Evolutionary conservation across 83 land plant genomes (phyloP).

Genomic region (Diphasiastrum complanatum): DNA sequence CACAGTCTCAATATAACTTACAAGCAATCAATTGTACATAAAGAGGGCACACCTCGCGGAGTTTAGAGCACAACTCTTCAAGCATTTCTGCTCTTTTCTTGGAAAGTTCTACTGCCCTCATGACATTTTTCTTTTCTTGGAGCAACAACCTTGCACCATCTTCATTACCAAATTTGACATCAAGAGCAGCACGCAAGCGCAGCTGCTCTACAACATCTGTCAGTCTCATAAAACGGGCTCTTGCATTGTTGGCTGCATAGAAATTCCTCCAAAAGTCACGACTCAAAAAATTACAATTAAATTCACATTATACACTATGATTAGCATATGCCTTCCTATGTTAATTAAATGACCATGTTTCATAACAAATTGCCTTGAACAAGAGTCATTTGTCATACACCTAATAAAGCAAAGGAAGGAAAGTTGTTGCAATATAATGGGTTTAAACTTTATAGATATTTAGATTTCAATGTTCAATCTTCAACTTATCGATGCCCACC

Average conservation of each 20-base stretch:
- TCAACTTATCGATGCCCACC: no score
- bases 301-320: no score
- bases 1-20: no score
- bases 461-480: no score
- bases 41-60: conserved; percentile 47
- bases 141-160: conserved; percentile 56
- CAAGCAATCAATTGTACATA: no score
- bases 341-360: no score
- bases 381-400: no score
- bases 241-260: conserved; percentile 56
- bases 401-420: no score
- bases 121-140: conserved; percentile 70
- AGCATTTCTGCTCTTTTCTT: conserved; percentile 61
- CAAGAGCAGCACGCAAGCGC: conserved; percentile 48
- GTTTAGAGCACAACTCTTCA: conserved; percentile 60
- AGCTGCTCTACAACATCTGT: conserved; percentile 77
- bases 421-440: no score
- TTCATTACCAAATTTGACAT: conserved; percentile 63
- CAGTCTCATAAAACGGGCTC: conserved; percentile 69
- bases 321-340: no score
- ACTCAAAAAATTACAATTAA: not conserved
- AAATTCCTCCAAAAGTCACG: not conserved
- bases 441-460: no score
- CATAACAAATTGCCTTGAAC: no score
- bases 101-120: conserved; percentile 69